Percentiles rank a stretch among this genome's conserved stretches.
phyloP scores from a whole-genome alignment of 192 early-diverging fungal genomes.

The Coemansia sp. region DNA sequence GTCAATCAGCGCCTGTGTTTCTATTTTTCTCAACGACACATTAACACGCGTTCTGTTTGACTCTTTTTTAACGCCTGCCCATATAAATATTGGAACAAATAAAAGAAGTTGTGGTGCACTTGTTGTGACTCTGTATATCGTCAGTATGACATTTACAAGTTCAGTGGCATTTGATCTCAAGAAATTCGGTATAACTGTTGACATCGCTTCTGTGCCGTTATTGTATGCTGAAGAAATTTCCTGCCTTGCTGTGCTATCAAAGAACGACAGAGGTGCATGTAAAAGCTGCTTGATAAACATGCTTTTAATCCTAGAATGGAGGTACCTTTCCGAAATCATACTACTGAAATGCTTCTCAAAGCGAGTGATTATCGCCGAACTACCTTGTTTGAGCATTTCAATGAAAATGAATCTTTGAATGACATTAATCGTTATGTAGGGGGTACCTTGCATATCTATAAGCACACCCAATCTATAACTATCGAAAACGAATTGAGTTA shows the following conservation, averaged over 20 bases:
- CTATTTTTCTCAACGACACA: neutral
- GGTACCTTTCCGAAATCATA: neutral
- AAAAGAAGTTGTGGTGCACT: constrained; percentile 23
- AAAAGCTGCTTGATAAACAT: constrained; percentile 3
- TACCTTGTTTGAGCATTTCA: constrained; percentile 13
- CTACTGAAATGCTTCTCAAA: no score
- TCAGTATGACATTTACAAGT: no score
- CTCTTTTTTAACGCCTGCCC: neutral
- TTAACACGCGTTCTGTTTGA: neutral
- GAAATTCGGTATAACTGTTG: constrained; percentile 9
- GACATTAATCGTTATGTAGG: neutral
- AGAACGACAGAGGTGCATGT: constrained; percentile 33
- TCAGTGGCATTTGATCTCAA: no score
- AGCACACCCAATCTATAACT: constrained; percentile 14
- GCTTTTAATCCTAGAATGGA: no score
- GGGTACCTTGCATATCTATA: neutral
- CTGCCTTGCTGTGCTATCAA: constrained; percentile 20
- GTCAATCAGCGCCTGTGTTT: no score
- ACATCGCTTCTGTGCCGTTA: constrained; percentile 10
- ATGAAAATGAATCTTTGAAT: constrained; percentile 8
- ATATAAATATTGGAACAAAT: constrained; percentile 18
- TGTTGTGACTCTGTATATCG: constrained; percentile 7
- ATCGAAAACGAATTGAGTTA: constrained; percentile 5
- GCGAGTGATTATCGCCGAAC: no score
- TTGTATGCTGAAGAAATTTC: constrained; percentile 16